Percentiles rank a stretch among this genome's conserved stretches.
These are phyloP conservation scores for Mycena rebaudengoi DNA, from an alignment of 768 basidiomycete species.

Conservation along the genomic window DNA sequence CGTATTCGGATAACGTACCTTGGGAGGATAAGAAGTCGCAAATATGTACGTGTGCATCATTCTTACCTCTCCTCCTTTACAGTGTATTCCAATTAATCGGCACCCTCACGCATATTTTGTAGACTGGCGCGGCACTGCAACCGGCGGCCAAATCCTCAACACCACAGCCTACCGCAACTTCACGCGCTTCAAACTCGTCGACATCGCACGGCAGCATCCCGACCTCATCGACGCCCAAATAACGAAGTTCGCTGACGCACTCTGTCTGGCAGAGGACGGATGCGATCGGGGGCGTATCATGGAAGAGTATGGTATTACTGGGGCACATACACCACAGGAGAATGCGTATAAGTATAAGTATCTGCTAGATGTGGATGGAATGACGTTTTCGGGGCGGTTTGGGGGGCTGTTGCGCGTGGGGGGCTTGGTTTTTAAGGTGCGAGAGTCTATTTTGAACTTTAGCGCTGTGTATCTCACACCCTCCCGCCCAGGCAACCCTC, in stretches of 20 bases:
- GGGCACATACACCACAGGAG: background rate
- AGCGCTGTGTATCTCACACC: too few relatives aligned
- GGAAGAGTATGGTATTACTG: constrained; percentile 4
- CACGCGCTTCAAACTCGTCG: constrained; percentile 1
- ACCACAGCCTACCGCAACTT: constrained; percentile 19
- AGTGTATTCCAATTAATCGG: too few relatives aligned
- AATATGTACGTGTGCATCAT: background rate
- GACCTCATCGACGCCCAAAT: constrained; percentile 7
- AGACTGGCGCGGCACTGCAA: constrained; percentile 21
- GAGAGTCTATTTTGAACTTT: background rate
- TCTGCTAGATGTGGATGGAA: constrained; percentile 2
- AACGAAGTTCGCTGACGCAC: background rate
- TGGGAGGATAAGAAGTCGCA: background rate
- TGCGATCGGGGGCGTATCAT: background rate
- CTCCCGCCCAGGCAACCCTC: background rate
- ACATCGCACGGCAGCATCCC: background rate
- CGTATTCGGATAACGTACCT: background rate
- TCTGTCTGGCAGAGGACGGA: background rate
- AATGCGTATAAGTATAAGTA: constrained; percentile 7
- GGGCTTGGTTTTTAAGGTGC: constrained; percentile 19
- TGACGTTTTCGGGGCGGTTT: constrained; percentile 5
- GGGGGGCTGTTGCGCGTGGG: constrained; percentile 4
- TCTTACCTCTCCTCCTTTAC: background rate
- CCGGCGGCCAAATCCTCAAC: constrained; percentile 7
- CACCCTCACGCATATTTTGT: too few relatives aligned